Evolutionary conservation across 2,329 filamentous ascomycete species (phyloP).

Genomic region (Triangularia setosa): DNA sequence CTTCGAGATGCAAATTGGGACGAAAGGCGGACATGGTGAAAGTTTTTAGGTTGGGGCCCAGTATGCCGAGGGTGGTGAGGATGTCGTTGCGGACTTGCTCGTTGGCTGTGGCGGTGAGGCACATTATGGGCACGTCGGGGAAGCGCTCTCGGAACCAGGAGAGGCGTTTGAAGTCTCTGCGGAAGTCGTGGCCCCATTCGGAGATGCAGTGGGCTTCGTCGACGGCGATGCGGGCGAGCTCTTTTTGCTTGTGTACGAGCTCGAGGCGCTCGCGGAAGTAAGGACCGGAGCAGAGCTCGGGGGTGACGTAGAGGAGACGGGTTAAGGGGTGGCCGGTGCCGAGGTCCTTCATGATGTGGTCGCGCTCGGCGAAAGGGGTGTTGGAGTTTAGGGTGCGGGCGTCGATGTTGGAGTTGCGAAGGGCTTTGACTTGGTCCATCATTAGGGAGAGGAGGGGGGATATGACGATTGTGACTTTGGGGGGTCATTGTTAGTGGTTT

Average conservation of each 20-base stretch:
- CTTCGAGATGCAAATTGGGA: slow-evolving; percentile 85
- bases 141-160: slow-evolving; percentile 81
- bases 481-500: slow-evolving; percentile 16
- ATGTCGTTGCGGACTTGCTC: slow-evolving; percentile 77
- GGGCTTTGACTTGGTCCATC: slow-evolving; percentile 87
- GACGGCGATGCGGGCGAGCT: slow-evolving; percentile 83
- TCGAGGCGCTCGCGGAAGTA: slow-evolving; percentile 72
- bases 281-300: slow-evolving; percentile 76
- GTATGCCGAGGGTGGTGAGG: slow-evolving; percentile 61
- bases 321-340: slow-evolving; percentile 82
- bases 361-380: slow-evolving; percentile 61
- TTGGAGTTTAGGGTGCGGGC: slow-evolving; percentile 86
- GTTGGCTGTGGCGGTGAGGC: slow-evolving; percentile 88
- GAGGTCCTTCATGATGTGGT: slow-evolving; percentile 72
- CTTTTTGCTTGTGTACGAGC: slow-evolving; percentile 71
- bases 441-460: slow-evolving; percentile 3
- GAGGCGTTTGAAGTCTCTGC: slow-evolving; percentile 83
- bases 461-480: slow-evolving; percentile 7
- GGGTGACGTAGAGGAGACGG: slow-evolving; percentile 86
- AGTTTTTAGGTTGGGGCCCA: slow-evolving; percentile 60
- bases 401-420: slow-evolving; percentile 69
- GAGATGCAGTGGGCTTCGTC: slow-evolving; percentile 97
- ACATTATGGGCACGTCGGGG: slow-evolving; percentile 84
- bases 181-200: slow-evolving; percentile 97
- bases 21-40: slow-evolving; percentile 83